Base-by-base conservation (phyloP, 306 rosid genomes). In the Dalbergia oliveri region DNA sequence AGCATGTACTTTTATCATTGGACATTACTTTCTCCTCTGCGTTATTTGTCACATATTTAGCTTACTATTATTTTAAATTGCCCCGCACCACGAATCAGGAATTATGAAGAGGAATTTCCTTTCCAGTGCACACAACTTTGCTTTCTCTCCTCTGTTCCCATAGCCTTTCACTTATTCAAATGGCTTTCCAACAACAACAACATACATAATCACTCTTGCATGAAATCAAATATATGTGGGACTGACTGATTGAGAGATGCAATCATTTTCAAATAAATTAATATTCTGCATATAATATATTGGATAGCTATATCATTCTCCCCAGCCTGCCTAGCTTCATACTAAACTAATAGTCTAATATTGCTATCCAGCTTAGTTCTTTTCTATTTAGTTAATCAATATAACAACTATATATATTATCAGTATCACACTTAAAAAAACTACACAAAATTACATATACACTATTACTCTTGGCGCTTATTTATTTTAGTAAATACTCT, bases 111-210 rank as follows among this genome's bases (percentile, higher is more conserved):
- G 72, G 54, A 65, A 77, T 68, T 49, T 39, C 33, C 9, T 37
- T 65, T 65, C 64, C 57, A 47, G 3, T 45, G 57, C 74, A 50
- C 18, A 51, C 50, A 23, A 56, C 62, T 49, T 66, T 19, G 54
- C 72, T 72, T 73, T 72, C 66, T 53, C 71, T 45, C 19, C 56
- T 72, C 51, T 54, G n/a, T 11, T n/a, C 23, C 59, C 58, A 18
- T 53, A 57, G 37, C 31, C 74, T 58, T 50, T 50, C 44, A 16
- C 63, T 47, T 61, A 54, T 75, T 75, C 35, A 34, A 49, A 64
- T 76, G 65, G 50, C 66, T 64, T 61, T 61, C 61, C 60, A 75
- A 18, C 45, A 3, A 61, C 3, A 15, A 11, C 23, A 26, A 0
- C n/a, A 44, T 8, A 14, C 50, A n/a, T n/a, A 71, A 31, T 34